These are phyloP conservation scores for Suillus subaureus DNA, from an alignment of 768 basidiomycete genomes.

Conservation along the genomic window DNA sequence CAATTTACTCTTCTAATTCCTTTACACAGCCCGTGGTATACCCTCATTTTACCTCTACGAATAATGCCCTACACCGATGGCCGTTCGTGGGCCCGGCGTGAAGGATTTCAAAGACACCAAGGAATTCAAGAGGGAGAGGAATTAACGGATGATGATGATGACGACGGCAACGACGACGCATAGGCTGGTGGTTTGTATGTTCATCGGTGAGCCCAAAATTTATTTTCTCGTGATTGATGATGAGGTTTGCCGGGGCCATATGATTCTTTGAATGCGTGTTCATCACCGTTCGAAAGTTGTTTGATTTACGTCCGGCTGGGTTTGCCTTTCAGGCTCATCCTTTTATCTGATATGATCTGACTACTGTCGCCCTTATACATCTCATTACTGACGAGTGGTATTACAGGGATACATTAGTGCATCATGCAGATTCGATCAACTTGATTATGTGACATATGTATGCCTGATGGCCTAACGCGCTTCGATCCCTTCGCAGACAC, in stretches of 20 bases:
- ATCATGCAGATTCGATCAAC: not conserved
- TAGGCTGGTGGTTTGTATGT: conserved; percentile 13
- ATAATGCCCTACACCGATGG: conserved; percentile 87
- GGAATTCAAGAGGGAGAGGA: conserved; percentile 80
- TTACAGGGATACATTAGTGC: not conserved
- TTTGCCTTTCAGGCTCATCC: conserved; percentile 14
- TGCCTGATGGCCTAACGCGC: too few relatives aligned
- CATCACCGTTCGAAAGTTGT: conserved; percentile 48
- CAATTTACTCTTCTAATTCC: not conserved
- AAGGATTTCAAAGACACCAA: conserved; percentile 61
- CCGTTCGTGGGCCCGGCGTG: conserved; percentile 70
- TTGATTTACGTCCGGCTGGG: conserved; percentile 63
- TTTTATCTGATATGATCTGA: conserved; percentile 1
- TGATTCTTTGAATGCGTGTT: conserved; percentile 58
- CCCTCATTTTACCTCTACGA: conserved; percentile 81
- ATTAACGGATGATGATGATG: conserved; percentile 83
- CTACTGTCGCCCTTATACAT: not conserved
- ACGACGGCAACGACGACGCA: conserved; percentile 54
- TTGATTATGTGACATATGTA: not conserved
- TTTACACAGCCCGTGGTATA: conserved; percentile 65
- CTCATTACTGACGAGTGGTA: not conserved
- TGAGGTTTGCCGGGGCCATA: conserved; percentile 81
- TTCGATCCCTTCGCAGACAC: not conserved
- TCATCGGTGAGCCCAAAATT: conserved; percentile 15
- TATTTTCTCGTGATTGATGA: conserved; percentile 37